Base-by-base conservation (phyloP, 352 stramenopile species). In the Pythium monospermum region DNA sequence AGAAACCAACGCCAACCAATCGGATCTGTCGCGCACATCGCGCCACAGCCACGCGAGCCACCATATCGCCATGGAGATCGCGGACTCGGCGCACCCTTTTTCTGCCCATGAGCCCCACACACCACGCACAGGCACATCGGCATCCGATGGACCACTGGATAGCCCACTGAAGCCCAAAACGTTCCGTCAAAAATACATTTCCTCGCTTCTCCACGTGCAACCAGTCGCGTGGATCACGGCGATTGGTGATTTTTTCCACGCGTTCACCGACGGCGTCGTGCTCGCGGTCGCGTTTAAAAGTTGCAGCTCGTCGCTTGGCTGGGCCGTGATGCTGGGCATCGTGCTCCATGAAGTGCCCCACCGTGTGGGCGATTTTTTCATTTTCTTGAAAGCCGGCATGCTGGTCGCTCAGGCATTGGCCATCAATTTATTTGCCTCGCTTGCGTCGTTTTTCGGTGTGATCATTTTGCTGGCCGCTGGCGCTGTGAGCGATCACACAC, bases 181-280 rank as follows among this genome's bases (percentile, higher is more conserved):
- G 4, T 59, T 52, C 37, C 57, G 37, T 7, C 43, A 45, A 35
- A 59, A 54, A 41, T 58, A 64, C 30, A 42, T 59, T 26, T 47
- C 49, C 23, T 60, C 50, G 25, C n/a, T 59, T 13, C 25, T 19
- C 1, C 25, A 8, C 12, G 37, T 69, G 15, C 31, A 59, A 35
- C 61, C 61, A n/a, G 45, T 69, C 12, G 61, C 61, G 27, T 69
- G 61, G 61, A 62, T 69, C 40, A 66, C 61, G 1, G 61, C 61
- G 15, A 40, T 69, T 15, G 61, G 61, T 28, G 61, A 69, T 31
- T 62, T 65, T 37, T 54, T 66, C 36, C 61, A 69, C 43, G 61
- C 61, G 36, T 63, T 69, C 43, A 66, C 57, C 3, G 61, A 69
- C 42, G 61, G 61, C 15, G 58, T 69, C 44, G 57, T 69, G 40